Evolutionary conservation across 768 basidiomycete genomes (phyloP).

Genomic region (Tulasnella sp.): DNA sequence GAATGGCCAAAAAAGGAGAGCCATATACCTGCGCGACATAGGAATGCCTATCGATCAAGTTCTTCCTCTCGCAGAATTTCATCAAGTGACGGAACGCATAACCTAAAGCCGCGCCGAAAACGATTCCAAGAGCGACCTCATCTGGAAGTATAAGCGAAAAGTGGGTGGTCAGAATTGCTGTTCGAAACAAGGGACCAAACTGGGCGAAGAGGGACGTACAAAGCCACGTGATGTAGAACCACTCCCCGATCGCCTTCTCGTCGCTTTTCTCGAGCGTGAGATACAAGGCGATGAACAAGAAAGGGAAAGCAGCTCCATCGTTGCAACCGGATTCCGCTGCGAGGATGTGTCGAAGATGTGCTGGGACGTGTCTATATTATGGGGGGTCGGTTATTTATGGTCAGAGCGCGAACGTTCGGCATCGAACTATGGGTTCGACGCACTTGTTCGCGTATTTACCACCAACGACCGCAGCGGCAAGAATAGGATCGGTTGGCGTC

Average conservation of each 20-base stretch:
- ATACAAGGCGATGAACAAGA: slow-evolving; percentile 86
- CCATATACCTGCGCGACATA: slow-evolving; percentile 70
- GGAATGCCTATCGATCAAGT: slow-evolving; percentile 89
- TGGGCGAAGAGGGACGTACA: slow-evolving; percentile 49
- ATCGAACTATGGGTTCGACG: no score
- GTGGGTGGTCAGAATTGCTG: neutral
- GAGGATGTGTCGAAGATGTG: slow-evolving; percentile 58
- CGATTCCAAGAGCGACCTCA: slow-evolving; percentile 68
- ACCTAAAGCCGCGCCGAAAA: slow-evolving; percentile 73
- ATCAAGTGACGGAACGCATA: slow-evolving; percentile 81
- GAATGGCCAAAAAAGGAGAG: slow-evolving; percentile 35
- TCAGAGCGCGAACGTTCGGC: no score
- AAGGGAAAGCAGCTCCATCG: slow-evolving; percentile 95
- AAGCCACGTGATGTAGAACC: slow-evolving; percentile 84
- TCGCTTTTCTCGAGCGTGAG: slow-evolving; percentile 63
- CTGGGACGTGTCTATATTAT: slow-evolving; percentile 45
- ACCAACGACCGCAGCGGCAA: slow-evolving; percentile 88
- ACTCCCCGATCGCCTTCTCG: slow-evolving; percentile 70
- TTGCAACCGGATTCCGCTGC: slow-evolving; percentile 64
- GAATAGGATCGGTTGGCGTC: slow-evolving; percentile 91
- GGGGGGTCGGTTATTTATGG: no score
- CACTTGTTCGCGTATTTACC: slow-evolving; percentile 83
- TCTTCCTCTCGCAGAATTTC: slow-evolving; percentile 83
- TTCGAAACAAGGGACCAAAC: slow-evolving; percentile 28
- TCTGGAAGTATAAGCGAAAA: slow-evolving; percentile 47